Evolutionary conservation across 257 asterid genomes (phyloP).

Genomic region (Forsythia suspensa): DNA sequence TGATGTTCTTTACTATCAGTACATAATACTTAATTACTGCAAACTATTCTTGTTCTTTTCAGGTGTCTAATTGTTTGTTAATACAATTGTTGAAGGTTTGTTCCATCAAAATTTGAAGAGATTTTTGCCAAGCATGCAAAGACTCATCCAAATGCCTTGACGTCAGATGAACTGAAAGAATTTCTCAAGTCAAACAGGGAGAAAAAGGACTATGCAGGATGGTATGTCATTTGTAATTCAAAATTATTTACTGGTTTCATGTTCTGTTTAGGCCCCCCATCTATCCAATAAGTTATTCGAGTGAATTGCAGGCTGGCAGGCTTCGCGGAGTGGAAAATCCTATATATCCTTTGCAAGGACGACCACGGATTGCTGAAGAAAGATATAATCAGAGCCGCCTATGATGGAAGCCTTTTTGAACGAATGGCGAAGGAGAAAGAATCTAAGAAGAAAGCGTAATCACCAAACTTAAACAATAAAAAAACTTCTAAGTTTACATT

Average conservation of each 20-base stretch:
- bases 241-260: not conserved
- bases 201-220: constrained; percentile 71
- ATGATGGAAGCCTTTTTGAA: constrained; percentile 84
- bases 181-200: constrained; percentile 64
- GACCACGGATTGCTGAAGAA: constrained; percentile 57
- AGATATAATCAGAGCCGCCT: constrained; percentile 56
- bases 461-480: not conserved
- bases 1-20: no score
- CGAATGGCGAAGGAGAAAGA: constrained; percentile 61
- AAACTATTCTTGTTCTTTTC: not conserved
- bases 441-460: constrained; percentile 50
- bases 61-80: not conserved
- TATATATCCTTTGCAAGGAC: constrained; percentile 70
- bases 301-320: constrained; percentile 56
- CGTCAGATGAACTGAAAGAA: constrained; percentile 55
- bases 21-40: not conserved
- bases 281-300: not conserved
- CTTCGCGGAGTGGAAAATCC: constrained; percentile 70
- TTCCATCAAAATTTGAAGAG: constrained; percentile 64
- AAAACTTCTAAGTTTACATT: not conserved
- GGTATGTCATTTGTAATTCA: constrained; percentile 36
- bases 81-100: constrained; percentile 50
- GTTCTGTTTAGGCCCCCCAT: no score
- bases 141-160: constrained; percentile 45
- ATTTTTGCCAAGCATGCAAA: constrained; percentile 59